Conservation (phyloP, 768 basidiomycete species). For the Panaeolus cyanescens region DNA sequence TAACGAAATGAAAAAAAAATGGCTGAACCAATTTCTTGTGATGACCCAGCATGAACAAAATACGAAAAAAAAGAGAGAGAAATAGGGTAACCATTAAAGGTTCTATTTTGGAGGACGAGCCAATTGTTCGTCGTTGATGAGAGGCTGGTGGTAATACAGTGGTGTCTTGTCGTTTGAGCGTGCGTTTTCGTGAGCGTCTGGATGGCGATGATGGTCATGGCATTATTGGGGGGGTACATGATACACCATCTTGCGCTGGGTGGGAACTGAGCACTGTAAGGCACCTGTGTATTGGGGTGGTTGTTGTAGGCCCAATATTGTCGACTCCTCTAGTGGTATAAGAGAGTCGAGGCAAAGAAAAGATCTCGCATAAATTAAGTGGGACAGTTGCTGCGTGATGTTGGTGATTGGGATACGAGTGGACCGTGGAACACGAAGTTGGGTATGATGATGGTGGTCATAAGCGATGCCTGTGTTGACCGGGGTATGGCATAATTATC, state of each 20-base stretch:
- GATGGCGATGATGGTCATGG: background rate
- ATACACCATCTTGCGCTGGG: background rate
- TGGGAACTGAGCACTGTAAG: background rate
- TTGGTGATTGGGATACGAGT: background rate
- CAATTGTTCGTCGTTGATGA: background rate
- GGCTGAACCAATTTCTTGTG: background rate
- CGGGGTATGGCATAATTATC: background rate
- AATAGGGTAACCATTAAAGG: background rate
- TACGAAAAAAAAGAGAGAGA: background rate
- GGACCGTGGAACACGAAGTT: background rate
- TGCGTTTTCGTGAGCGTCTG: background rate
- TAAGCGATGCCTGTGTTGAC: slow-evolving; percentile 1
- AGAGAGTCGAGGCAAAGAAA: background rate
- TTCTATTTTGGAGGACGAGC: slow-evolving; percentile 1
- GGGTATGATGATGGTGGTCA: background rate
- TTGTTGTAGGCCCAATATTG: background rate
- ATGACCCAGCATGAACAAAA: background rate
- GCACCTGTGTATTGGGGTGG: background rate
- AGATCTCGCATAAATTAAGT: background rate
- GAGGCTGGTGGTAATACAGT: background rate
- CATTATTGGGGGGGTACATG: background rate
- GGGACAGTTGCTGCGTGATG: background rate
- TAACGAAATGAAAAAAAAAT: background rate
- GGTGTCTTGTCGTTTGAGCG: background rate
- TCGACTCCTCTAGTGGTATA: background rate